Evolutionary conservation across 257 asterid species (phyloP).

Genomic region (Plantago elongata): DNA sequence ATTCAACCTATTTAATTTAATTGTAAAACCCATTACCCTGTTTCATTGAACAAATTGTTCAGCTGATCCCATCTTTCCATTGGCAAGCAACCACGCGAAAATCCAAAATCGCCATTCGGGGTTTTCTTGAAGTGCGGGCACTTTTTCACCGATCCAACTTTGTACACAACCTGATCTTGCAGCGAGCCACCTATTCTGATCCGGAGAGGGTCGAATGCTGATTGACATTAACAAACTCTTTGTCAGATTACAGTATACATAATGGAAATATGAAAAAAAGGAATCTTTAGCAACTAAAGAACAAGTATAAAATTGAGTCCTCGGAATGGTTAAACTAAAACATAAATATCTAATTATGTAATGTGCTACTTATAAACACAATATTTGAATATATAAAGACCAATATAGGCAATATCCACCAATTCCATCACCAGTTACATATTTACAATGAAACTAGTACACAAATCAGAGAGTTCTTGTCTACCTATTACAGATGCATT

Average conservation of each 20-base stretch:
- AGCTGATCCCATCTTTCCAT: constrained; percentile 72
- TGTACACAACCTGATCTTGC: constrained; percentile 62
- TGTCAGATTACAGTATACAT: too few species aligned
- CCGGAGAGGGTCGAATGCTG: constrained; percentile 60
- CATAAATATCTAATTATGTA: too few species aligned
- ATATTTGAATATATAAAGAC: background rate
- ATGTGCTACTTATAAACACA: too few species aligned
- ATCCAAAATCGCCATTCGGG: constrained; percentile 43
- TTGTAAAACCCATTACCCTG: constrained; percentile 36
- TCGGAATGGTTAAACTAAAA: too few species aligned
- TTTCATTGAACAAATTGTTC: constrained; percentile 43
- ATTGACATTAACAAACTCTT: background rate
- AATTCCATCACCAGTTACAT: too few species aligned
- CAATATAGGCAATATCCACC: background rate
- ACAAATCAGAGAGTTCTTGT: too few species aligned
- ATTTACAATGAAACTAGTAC: too few species aligned
- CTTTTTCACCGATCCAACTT: constrained; percentile 36
- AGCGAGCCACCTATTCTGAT: constrained; percentile 70
- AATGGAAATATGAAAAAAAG: too few species aligned
- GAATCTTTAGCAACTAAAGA: too few species aligned
- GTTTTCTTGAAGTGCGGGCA: constrained; percentile 51
- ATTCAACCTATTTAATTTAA: background rate
- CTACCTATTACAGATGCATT: too few species aligned
- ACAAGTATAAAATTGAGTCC: too few species aligned
- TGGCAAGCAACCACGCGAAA: constrained; percentile 52